Evolutionary conservation across 768 basidiomycete genomes (phyloP).

Genomic region (Candolleomyces eurysporus): DNA sequence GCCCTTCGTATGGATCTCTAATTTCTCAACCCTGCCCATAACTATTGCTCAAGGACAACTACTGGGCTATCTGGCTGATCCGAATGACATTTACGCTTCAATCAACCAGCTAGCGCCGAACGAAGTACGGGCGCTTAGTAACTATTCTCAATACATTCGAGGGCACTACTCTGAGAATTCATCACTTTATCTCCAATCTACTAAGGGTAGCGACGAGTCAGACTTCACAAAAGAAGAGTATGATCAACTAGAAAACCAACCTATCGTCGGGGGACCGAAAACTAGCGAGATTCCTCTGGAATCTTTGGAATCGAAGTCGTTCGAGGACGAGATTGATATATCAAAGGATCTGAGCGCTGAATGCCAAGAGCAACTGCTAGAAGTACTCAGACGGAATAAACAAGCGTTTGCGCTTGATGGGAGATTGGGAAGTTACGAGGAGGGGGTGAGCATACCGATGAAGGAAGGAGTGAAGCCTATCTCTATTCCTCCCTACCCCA

Average conservation of each 20-base stretch:
- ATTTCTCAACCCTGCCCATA: background rate
- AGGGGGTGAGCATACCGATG: constrained; percentile 22
- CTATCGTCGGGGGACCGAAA: background rate
- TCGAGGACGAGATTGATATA: constrained; percentile 10
- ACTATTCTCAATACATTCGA: background rate
- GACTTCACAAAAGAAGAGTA: background rate
- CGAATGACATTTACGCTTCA: background rate
- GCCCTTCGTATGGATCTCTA: background rate
- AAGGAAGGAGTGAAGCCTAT: constrained; percentile 23
- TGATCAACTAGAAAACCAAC: background rate
- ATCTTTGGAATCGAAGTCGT: background rate
- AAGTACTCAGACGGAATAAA: constrained; percentile 12
- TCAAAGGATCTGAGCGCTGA: background rate
- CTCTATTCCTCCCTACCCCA: constrained; percentile 11
- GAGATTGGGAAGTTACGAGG: constrained; percentile 23
- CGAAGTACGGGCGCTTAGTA: background rate
- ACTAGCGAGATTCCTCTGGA: background rate
- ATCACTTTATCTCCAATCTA: background rate
- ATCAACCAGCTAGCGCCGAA: background rate
- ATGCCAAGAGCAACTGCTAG: constrained; percentile 3
- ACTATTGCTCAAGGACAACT: background rate
- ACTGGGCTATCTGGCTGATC: background rate
- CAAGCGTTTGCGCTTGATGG: constrained; percentile 29
- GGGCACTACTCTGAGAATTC: background rate
- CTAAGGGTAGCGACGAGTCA: background rate